Base-by-base conservation (phyloP, 169 alveolate species). In the Plasmodium vivax region DNA sequence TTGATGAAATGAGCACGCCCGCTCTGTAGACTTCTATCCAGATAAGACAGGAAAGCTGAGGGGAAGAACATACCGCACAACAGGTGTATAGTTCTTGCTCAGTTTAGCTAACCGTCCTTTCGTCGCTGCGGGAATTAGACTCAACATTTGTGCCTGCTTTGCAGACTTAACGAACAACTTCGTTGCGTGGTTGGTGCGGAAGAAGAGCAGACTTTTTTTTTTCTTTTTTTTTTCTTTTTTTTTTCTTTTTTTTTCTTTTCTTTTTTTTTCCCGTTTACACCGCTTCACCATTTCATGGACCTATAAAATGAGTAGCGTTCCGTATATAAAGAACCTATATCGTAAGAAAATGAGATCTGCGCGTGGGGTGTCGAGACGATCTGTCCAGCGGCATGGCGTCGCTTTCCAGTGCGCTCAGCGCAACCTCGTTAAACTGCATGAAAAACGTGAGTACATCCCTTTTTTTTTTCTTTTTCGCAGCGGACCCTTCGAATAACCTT, bases 401-500 rank as follows among this genome's bases (percentile, higher is more conserved):
- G 62, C 62, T 51, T 51, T 14, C 23, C 2, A 8, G 62, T 14
- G 62, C 12, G 23, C 2, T 51, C 2, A 12, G 16, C 23, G 27
- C 2, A 51, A 51, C 23, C 9, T 14, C 62, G 3, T 8, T 51
- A 51, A 51, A 16, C 62, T 51, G 23, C 19, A 51, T 23, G 9
- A 51, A 51, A 51, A 51, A 51, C 23, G 62, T 51, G 27, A 2
- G 23, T 8, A 8, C 23, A 51, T 8, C 23, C 8, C 2, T n/a
- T 75, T 27, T 47, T 10, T 16, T 74, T 23, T 1, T 73, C 80
- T 73, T 27, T 62, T 58, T 32, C 82, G 32, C 47, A 88, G 94
- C 94, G 87, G 94, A 88, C 6, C 84, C 91, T 32, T 88, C 91
- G 41, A 88, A 88, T 27, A 88, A 43, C 16, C 36, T 45, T 32